Evolutionary conservation across 1,284 basidiomycete species (phyloP), one percentile per base, ranked within the genome.

Genomic region (Inonotus hispidus): DNA sequence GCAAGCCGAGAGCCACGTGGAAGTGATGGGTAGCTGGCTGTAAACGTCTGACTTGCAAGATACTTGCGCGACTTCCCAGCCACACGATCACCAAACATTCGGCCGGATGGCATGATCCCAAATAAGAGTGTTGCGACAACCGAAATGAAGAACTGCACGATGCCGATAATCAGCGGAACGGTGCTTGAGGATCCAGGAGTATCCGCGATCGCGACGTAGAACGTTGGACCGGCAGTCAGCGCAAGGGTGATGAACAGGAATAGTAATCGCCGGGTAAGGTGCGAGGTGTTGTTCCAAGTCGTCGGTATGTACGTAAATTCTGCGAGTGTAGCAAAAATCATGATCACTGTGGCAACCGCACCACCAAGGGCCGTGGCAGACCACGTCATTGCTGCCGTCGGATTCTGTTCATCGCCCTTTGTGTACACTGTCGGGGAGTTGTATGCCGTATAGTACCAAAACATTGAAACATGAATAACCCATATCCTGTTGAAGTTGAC

Each of bases 401-500:
- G 75, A 14, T 74, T 70, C 14, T 77, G 77, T 55, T 79, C 75
- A 53, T 80, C 74, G 27, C 79, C 75, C 25, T 70, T 68, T 35
- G 72, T 70, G 75, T 98, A 98, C 67, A 98, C 79, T 53, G 82
- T 84, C 2, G 93, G 93, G 23, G 95, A 90, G 76, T 98, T 98
- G 81, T 85, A 98, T 21, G 94, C 83, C 32, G 93, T 97, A 76
- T 95, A 98, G 78, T 88, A 96, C 85, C 90, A 97, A 79, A 89
- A 97, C 70, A 96, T 75, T 41, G 93, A 85, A 61, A 98, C 82
- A 74, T 98, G 95, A 61, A 95, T 87, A 71, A 97, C 90, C 95
- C 95, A 98, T 69, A 98, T 91, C 59, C 95, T 91, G 78, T 97
- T 98, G 78, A 98, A 98, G 79, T 98, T 97, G 79, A 97, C 94